A percentile compares a stretch with the other conserved stretches of the same genome.
phyloP scores from a whole-genome alignment of 257 asterid genomes.

The Primulina tabacum region DNA sequence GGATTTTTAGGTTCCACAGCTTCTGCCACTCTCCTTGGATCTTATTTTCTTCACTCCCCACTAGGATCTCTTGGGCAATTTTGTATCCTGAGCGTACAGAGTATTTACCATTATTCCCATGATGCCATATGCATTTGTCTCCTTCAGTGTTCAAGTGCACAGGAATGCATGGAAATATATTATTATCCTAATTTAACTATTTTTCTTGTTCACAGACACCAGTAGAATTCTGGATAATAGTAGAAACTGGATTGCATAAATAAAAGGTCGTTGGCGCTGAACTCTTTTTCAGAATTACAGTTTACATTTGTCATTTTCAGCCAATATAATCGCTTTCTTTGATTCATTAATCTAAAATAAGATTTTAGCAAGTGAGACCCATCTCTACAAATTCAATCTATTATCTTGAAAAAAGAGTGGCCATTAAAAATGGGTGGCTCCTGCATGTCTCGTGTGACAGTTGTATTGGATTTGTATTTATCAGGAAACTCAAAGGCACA shows the following conservation, averaged over 20 bases:
- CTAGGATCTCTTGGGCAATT: too few species aligned
- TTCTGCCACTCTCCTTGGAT: too few species aligned
- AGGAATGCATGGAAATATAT: too few species aligned
- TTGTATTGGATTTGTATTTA: constrained; percentile 32
- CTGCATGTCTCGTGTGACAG: constrained; percentile 33
- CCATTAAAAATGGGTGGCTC: constrained; percentile 84
- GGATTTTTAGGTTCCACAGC: too few species aligned
- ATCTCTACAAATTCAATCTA: constrained; percentile 30
- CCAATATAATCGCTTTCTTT: constrained; percentile 16
- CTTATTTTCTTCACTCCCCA: too few species aligned
- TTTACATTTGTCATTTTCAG: constrained; percentile 36
- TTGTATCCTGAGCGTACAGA: too few species aligned
- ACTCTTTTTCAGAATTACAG: constrained; percentile 15
- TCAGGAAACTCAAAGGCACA: constrained; percentile 28
- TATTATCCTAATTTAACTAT: constrained; percentile 10
- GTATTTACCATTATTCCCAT: too few species aligned
- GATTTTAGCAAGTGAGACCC: constrained; percentile 27
- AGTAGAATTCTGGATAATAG: constrained; percentile 15
- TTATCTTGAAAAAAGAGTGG: constrained; percentile 55
- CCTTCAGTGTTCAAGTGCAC: too few species aligned
- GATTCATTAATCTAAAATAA: constrained; percentile 22
- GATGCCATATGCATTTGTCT: too few species aligned
- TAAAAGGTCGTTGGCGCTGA: background rate
- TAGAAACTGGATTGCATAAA: constrained; percentile 17
- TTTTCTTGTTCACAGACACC: constrained; percentile 15